Base-by-base conservation (phyloP, 495 filamentous ascomycete species). In the Penicillium mononematosum region DNA sequence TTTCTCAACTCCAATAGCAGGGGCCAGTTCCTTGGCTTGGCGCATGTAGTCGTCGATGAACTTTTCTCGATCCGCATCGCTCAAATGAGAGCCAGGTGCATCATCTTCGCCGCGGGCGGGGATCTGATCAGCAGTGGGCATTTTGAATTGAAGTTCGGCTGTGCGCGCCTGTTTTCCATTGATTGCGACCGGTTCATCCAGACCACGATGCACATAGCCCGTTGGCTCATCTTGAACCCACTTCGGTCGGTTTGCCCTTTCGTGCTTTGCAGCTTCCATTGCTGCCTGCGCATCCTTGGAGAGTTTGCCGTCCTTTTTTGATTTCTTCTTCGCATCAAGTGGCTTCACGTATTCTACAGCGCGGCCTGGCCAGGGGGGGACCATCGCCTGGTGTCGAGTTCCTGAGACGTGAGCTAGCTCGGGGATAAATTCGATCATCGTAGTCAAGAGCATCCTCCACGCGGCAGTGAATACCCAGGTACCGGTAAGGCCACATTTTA, bases 391-490 rank as follows among this genome's bases (percentile, higher is more conserved):
- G 70, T 97, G 92, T 46, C 91, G 85, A 6, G 93, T 89, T 11
- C 95, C 95, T 29, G n/a, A 98, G 73, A 10, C 95, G 88, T 54
- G 94, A 98, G 65, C 91, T 94, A 22, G 94, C 94, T 54, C 95
- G 87, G 19, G 94, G 94, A 62, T 97, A 98, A 58, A 98, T 98
- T 47, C 95, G 89, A 71, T 99, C 94, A 64, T 99, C 95, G 66
- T 96, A 95, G 67, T 99, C 95, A 16, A 99, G 75, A 4, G 90
- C 94, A 78, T 99, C 94, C 74, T 99, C 94, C 11, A 95, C 89
- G 55, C 90, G 86, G 71, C 94, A 97, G 73, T 99, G 95, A 55
- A 96, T 91, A 2, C 94, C 94, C 16, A 98, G 75, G 66, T 99
- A 99, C 53, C 94, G 85, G 72, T 94, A 97, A 17, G 92, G 94